Evolutionary conservation across 148 eudicot genomes (phyloP).

Genomic region (Heliosperma pusillum): DNA sequence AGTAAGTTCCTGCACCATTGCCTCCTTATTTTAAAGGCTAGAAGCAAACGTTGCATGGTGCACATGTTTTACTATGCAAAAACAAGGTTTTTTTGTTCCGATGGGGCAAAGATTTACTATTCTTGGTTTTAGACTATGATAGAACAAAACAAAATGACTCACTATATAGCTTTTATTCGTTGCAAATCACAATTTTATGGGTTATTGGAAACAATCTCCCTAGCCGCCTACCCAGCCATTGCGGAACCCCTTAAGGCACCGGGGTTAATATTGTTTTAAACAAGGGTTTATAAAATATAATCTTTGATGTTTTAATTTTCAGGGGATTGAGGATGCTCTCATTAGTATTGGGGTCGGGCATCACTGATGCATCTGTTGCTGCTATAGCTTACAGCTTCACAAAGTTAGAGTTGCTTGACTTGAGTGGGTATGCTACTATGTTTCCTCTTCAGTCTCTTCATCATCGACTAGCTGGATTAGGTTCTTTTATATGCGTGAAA

Average conservation of each 20-base stretch:
- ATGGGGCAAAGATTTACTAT: too few species aligned
- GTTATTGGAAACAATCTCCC: too few species aligned
- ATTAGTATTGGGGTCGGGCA: constrained; percentile 64
- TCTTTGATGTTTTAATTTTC: constrained; percentile 19
- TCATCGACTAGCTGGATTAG: not conserved
- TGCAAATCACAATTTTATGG: too few species aligned
- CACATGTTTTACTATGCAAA: not conserved
- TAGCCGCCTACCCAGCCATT: too few species aligned
- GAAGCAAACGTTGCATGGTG: not conserved
- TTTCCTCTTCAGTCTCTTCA: not conserved
- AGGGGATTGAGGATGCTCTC: constrained; percentile 93
- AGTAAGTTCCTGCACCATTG: constrained; percentile 35
- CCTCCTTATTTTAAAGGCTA: not conserved
- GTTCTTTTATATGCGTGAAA: constrained; percentile 3
- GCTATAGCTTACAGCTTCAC: constrained; percentile 84
- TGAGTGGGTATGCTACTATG: constrained; percentile 73
- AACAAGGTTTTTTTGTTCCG: not conserved
- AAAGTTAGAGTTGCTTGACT: constrained; percentile 80
- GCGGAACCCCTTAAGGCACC: too few species aligned
- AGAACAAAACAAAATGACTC: too few species aligned
- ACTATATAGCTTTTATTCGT: too few species aligned
- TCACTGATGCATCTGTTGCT: constrained; percentile 93
- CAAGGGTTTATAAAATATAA: too few species aligned
- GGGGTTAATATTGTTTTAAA: too few species aligned
- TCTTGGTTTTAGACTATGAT: too few species aligned